A percentile compares a stretch with the other conserved stretches of the same genome.
These are phyloP conservation scores for Pseudogymnoascus sp. DNA, from an alignment of 2,329 filamentous ascomycete species.

Conservation along the genomic window DNA sequence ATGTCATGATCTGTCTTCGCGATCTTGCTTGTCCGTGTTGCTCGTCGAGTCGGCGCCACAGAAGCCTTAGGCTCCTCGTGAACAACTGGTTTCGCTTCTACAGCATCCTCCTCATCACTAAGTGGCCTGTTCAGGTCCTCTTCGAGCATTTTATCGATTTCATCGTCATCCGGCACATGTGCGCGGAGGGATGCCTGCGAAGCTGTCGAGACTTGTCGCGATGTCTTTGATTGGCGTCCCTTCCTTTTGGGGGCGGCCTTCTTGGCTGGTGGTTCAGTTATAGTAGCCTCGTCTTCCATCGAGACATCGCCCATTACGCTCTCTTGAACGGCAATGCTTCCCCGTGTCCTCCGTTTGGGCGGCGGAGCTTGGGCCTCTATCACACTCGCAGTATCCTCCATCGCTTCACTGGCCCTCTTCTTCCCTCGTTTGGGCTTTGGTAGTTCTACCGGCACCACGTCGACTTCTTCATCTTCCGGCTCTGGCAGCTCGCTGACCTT, in stretches of 20 bases:
- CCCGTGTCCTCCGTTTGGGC: constrained; percentile 30
- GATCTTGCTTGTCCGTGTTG: constrained; percentile 15
- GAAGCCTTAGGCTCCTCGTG: neutral
- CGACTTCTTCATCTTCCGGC: constrained; percentile 26
- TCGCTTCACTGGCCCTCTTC: constrained; percentile 54
- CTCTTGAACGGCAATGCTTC: constrained; percentile 32
- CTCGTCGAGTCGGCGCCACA: constrained; percentile 11
- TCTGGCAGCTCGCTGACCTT: constrained; percentile 35
- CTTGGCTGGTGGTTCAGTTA: constrained; percentile 32
- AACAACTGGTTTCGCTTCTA: constrained; percentile 31
- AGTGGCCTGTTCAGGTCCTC: constrained; percentile 52
- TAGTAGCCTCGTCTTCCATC: constrained; percentile 38
- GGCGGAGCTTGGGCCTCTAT: constrained; percentile 27
- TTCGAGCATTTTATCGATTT: constrained; percentile 57
- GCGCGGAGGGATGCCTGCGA: constrained; percentile 39
- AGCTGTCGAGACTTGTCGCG: constrained; percentile 41
- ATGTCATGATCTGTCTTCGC: constrained; percentile 18
- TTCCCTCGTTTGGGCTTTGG: constrained; percentile 34
- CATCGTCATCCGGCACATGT: constrained; percentile 48
- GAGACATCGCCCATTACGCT: constrained; percentile 16
- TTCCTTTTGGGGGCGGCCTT: constrained; percentile 36
- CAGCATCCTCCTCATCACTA: constrained; percentile 39
- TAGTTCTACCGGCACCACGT: constrained; percentile 23
- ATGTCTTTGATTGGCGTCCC: constrained; percentile 34
- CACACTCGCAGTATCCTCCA: constrained; percentile 25